These are phyloP conservation scores for Cladophialophora carrionii DNA, from an alignment of 2,329 filamentous ascomycete genomes.

Conservation along the genomic window DNA sequence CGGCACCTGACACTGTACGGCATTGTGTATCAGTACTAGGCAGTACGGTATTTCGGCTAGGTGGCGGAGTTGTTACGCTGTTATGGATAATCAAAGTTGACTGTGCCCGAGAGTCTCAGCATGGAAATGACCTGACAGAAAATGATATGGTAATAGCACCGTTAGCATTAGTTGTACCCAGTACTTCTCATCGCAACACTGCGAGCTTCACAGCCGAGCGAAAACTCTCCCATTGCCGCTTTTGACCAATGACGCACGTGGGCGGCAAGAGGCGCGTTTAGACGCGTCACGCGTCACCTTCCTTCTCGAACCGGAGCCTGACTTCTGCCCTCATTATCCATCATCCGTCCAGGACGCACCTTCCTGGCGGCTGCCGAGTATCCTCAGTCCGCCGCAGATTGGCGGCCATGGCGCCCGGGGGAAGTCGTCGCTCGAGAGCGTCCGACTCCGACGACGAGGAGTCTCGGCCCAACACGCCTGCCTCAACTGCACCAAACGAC, in stretches of 20 bases:
- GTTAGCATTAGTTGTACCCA: not conserved
- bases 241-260: not conserved
- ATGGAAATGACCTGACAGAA: not conserved
- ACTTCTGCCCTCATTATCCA: not conserved
- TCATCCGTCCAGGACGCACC: not conserved
- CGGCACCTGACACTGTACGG: not conserved
- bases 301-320: not conserved
- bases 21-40: not conserved
- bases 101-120: not conserved
- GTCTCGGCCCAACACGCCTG: slow-evolving; percentile 35
- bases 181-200: not conserved
- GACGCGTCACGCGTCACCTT: not conserved
- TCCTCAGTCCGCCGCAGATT: not conserved
- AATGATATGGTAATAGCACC: not conserved
- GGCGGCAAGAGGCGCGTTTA: not conserved
- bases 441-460: slow-evolving; percentile 36
- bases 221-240: not conserved
- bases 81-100: not conserved
- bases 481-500: slow-evolving; percentile 36
- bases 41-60: not conserved
- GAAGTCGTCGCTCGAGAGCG: slow-evolving; percentile 30
- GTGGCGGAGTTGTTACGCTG: not conserved
- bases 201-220: not conserved
- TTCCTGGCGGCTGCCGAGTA: not conserved
- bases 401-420: slow-evolving; percentile 26